Percentiles rank a stretch among this genome's conserved stretches.
Evolutionary conservation across 2,329 filamentous ascomycete species (phyloP).

Genomic region (Trichophyton simii): DNA sequence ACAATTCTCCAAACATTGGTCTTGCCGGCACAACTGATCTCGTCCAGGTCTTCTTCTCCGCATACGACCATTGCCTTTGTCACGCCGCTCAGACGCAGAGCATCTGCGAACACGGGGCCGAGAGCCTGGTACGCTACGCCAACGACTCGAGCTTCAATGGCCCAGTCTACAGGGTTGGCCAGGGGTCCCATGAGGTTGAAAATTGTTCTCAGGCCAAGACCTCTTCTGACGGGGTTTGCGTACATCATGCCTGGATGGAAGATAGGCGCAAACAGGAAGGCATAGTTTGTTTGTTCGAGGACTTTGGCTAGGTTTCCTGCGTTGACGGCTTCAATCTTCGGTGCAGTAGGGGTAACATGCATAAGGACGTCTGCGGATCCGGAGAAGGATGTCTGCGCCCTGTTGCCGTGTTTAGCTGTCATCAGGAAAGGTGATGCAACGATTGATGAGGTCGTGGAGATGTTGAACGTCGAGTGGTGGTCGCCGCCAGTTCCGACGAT

Average conservation of each 20-base stretch:
- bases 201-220: conserved; percentile 87
- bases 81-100: conserved; percentile 60
- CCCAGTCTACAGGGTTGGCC: conserved; percentile 74
- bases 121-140: conserved; percentile 81
- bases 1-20: conserved; percentile 80
- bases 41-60: conserved; percentile 87
- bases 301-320: conserved; percentile 58
- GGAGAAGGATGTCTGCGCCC: conserved; percentile 86
- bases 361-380: conserved; percentile 86
- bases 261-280: conserved; percentile 87
- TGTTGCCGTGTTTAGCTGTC: conserved; percentile 91
- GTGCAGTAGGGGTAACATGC: conserved; percentile 57
- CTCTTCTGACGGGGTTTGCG: conserved; percentile 70
- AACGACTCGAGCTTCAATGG: conserved; percentile 81
- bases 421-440: conserved; percentile 74
- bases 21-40: conserved; percentile 79
- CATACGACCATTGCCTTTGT: conserved; percentile 84
- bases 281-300: conserved; percentile 75
- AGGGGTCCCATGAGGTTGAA: conserved; percentile 94
- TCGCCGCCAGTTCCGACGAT: conserved; percentile 97
- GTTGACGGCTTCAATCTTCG: conserved; percentile 60
- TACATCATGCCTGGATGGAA: conserved; percentile 94
- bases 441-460: conserved; percentile 89
- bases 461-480: conserved; percentile 95
- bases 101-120: conserved; percentile 78